Evolutionary conservation across 371 early-diverging fungal species (phyloP), one percentile per base, ranked within the genome.

Genomic region (Dinochytrium kinnereticum): DNA sequence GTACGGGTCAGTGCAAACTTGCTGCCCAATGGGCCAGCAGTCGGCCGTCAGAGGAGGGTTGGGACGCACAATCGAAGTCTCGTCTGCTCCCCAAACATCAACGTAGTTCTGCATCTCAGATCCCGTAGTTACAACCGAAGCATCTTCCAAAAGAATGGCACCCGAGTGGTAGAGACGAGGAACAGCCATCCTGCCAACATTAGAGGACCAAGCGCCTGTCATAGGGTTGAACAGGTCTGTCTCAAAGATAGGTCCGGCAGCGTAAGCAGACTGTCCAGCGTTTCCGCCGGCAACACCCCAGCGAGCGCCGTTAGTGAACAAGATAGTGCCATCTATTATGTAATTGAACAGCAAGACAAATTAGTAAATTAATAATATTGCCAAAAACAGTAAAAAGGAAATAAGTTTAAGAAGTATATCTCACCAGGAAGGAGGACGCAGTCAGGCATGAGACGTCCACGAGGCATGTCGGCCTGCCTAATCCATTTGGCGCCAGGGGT

Each of bases 241-340:
- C 17, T 50, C 36, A 37, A 69, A 73, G 51, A 70, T 55, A 21
- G 82, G 82, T 5, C 65, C 76, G 1, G 67, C 40, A 24, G 76
- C 81, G 59, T 73, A 73, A 19, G 67, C 5, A 64, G 50, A 65
- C 68, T 78, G 69, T 24, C 84, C 84, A 15, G 61, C 76, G 65
- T 80, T 73, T 7, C 81, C 80, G 3, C 84, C 84, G 10, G 81
- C 79, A 7, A 69, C 72, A 36, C 84, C 84, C 68, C 73, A 72
- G 26, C 64, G 55, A 17, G 44, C 69, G n/a, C 84, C 84, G 64
- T 78, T 78, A 17, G 76, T 64, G 59, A 59, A 70, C 36, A 81
- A 34, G 17, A 80, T 71, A 26, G 59, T 78, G 19, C 81, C 84
- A 50, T 84, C 85, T 80, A 64, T 34, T 33, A 10, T 34, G 36